Base-by-base conservation (phyloP, 2,329 filamentous ascomycete species). In the Sclerotinia trifoliorum region DNA sequence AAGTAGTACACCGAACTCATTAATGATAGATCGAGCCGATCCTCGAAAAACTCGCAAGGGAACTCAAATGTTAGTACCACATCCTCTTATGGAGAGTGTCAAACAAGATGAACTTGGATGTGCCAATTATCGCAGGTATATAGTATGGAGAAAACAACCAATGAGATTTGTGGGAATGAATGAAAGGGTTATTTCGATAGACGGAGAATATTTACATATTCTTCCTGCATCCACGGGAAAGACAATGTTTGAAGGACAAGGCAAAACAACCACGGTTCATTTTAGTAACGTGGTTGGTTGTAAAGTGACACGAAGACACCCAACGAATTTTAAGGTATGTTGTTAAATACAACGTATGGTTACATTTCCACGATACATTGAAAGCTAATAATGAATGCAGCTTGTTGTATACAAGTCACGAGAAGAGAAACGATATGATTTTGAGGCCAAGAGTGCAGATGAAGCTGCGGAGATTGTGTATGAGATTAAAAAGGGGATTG, bases 131-230 rank as follows among this genome's bases (percentile, higher is more conserved):
- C 90, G 91, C 75, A 90, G 89, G 73, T 95, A 93, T 79, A 88
- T 87, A 17, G 92, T 96, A 21, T 91, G 90, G 81, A 88, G 92
- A 71, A 92, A 93, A 79, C 91, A 94, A 78, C 89, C 90, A 11
- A 92, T 95, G 85, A 88, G 90, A 32, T 90, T 95, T 74, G 88
- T 91, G 54, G 88, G 87, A 5, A 86, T 90, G 75, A 91, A 91
- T 70, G 90, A 93, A 74, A 87, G 91, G 68, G 86, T 92, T 13
- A 81, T 95, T 54, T 88, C 90, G 58, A 92, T 96, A 72, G 92
- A 94, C 74, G 91, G 91, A 69, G 92, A 96, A 77, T 95, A 94
- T 78, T 87, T 96, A 70, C 91, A 94, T 78, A 93, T 96, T 74
- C 90, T 93, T 85, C 91, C 92, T 35, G 83, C 86, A 1, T 86